Base-by-base conservation (phyloP, 2,329 filamentous ascomycete species). In the Trichoderma breve region DNA sequence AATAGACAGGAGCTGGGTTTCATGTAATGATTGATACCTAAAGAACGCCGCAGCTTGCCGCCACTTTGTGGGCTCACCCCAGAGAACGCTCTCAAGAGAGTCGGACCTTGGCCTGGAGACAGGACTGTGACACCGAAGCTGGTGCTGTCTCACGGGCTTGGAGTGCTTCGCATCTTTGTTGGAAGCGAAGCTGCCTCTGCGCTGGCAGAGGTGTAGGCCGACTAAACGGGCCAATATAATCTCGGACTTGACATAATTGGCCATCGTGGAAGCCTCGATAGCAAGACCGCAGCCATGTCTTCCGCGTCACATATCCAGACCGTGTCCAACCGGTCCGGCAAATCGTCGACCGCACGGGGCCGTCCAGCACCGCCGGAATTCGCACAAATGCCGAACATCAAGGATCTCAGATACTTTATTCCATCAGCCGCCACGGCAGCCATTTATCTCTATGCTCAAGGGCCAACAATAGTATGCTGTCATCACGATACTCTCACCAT, bases 401-500 rank as follows among this genome's bases (percentile, higher is more conserved):
- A 84, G 69, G 81, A 86, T 28, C 79, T 84, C 74, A 86, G 84
- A 76, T 87, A 90, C 73, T 94, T 98, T 76, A 92, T 96, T 76
- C 93, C 96, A 72, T 97, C 93, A 81, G 94, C 94, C 21, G 94
- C 96, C 34, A 98, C 96, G 5, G 93, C 93, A 2, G 93, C 94
- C 28, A 92, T 96, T 85, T 92, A 99, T 75, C 87, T 99, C 30
- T 98, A 97, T 82, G 91, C 94, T 28, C 89, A 98, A 80, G 92
- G 93, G 36, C 91, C 90, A 68, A 89, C 91, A 7, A 90, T 99
- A 72, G 87, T 98, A 28, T 96, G 94, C 80, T 90, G 95, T 36
- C 94, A 97, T 78, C 95, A 98, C 83, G 95, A 98, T 79, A 97
- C 93, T 4, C 84, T 99, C 70, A 93, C 92, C 21, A 91, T 98